Base-by-base conservation (phyloP, 257 asterid species). In the Solanum ossicruentum region DNA sequence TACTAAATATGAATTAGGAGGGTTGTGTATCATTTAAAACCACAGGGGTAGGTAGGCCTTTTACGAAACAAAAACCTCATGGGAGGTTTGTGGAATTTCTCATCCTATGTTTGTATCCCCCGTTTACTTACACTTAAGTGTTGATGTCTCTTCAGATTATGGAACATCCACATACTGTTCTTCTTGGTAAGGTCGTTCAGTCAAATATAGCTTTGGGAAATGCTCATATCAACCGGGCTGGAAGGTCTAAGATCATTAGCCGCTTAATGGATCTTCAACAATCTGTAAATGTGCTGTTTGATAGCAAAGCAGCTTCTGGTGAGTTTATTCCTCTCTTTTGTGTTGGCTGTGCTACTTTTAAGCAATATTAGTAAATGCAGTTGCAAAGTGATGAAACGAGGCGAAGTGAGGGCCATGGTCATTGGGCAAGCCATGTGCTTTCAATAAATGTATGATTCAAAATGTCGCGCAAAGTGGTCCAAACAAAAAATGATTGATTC, bases 251-350 rank as follows among this genome's bases (percentile, higher is more conserved):
- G 91, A 90, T 95, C 78, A 87, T 95, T 70, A 86, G 56, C 85
- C 91, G 94, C 84, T 93, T 96, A 98, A 91, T 92, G 97, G 97
- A 92, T 84, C 98, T 96, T 88, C 99, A 96, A 87, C 98, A 92
- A 88, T 95, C 97, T 70, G 86, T 95, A 88, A 95, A 93, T 86
- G 91, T 91, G 41, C 89, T 93, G 61, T 92, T 89, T 88, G 97
- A 95, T 91, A 92, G 96, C 90, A 96, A 96, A 94, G 90, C 96
- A 88, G 90, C 93, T 81, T 65, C 86, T 12, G 86, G 99, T 96
- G 84, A 86, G 97, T 83, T 80, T 84, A 60, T 72, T 92, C 66
- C 60, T 85, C 82, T 39, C 80, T 54, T 72, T 85, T 60, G 84
- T 83, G 82, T 73, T 90, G 43, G 21, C 83, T 57, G 56, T 73